phyloP scores from a whole-genome alignment of 1,284 basidiomycete genomes.

The Marasmius oreades region DNA sequence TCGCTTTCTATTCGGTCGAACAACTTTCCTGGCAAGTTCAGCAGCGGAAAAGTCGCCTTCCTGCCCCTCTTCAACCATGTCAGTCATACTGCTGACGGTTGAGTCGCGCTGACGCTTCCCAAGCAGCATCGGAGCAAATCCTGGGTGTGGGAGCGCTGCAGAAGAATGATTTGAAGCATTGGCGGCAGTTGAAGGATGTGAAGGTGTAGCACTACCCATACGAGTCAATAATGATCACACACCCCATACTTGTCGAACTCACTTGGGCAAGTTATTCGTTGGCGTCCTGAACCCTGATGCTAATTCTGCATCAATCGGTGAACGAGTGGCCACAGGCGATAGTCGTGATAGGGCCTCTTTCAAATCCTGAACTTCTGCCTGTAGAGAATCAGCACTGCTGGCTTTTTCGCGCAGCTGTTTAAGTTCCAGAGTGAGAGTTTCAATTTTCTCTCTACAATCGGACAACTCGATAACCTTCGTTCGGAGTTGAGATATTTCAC shows the following conservation, averaged over 20 bases:
- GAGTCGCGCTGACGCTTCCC: conserved; percentile 63
- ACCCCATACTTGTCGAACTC: neutral
- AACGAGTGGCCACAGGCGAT: conserved; percentile 4
- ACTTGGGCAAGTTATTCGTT: conserved; percentile 6
- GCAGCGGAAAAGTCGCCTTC: conserved; percentile 32
- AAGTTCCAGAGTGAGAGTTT: conserved; percentile 38
- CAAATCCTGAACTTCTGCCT: conserved; percentile 33
- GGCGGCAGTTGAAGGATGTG: conserved; percentile 21
- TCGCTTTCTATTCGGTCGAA: conserved; percentile 52
- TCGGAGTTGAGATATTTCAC: conserved; percentile 34
- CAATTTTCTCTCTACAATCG: conserved; percentile 32
- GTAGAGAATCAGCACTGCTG: conserved; percentile 27
- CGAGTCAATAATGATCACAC: neutral
- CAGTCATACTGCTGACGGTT: conserved; percentile 36
- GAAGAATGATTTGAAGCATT: conserved; percentile 17
- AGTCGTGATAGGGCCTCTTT: conserved; percentile 17
- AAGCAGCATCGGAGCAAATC: conserved; percentile 39
- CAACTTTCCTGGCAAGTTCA: conserved; percentile 32
- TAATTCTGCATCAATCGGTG: conserved; percentile 1
- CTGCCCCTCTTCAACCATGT: conserved; percentile 36
- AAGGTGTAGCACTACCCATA: too few relatives aligned
- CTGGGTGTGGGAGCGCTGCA: conserved; percentile 31
- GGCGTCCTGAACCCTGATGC: conserved; percentile 13
- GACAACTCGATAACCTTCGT: conserved; percentile 31
- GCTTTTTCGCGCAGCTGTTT: conserved; percentile 37